Evolutionary conservation across 176 grass and related monocot genomes (phyloP), one percentile per base, ranked within the genome.

Genomic region (Oryza meridionalis): DNA sequence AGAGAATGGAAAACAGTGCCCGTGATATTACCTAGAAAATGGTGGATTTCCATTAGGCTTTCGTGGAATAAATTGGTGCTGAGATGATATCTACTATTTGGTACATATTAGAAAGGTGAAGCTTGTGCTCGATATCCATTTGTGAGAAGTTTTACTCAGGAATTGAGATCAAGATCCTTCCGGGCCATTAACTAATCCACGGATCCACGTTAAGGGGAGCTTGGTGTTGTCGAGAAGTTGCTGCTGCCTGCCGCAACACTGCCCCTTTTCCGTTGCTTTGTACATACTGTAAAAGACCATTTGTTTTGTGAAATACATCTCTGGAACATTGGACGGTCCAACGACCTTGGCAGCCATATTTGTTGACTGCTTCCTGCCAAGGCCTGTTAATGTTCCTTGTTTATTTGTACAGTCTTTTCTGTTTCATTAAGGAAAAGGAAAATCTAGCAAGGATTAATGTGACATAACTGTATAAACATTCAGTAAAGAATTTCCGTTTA

Each of bases 341-440:
- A 88, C 87, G 58, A 84, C 75, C 85, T 74, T 92, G 94, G 89
- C 85, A 84, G 92, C 62, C 87, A 89, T 91, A 86, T 85, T 97
- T 97, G 86, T 94, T 90, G 82, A 91, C 88, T 76, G 64, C 73
- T 71, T 65, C 90, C 91, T 85, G 79, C 83, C 91, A 69, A 69
- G 88, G 88, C 73, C 69, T 84, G 75, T 79, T 69, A 92, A 89
- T 86, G 88, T 80, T 92, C 87, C 89, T 90, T 92, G 80, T 97
- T 94, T 90, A 91, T 75, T 94, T 93, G 94, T 97, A 97, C 90
- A 97, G 82, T 84, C 70, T 79, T 93, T 12, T 91, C 76, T 91
- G 84, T 79, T 92, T 87, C 78, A 79, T 87, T 86, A 79, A 68
- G 61, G 51, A 81, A 90, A 90, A 79, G 49, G 37, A 69, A 88